Base-by-base conservation (phyloP, 495 filamentous ascomycete species). In the Cenococcum geophilum region DNA sequence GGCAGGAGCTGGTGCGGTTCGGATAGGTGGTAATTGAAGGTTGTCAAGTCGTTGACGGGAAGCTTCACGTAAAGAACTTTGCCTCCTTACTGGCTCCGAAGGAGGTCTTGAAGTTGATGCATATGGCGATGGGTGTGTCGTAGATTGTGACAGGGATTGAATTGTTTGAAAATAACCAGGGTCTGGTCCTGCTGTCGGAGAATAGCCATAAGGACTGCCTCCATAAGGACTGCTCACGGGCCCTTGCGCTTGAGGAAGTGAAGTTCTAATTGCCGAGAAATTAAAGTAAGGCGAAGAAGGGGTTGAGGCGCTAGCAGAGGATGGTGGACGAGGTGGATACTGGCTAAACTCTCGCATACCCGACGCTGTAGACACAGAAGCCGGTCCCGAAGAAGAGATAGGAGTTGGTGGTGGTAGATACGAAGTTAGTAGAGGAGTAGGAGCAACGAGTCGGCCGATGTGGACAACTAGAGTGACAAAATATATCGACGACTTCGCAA, bases 401-500 rank as follows among this genome's bases (percentile, higher is more conserved):
- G 66, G 62, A 52, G 66, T 68, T 12, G 66, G 66, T 36, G 66
- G 66, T 50, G 66, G 58, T 21, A 68, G 32, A 21, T 68, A 62
- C 25, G 61, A 61, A 3, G 66, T 65, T 20, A 62, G 43, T 47
- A 66, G 63, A 53, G 66, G 59, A 23, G 63, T 57, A 35, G 45
- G 61, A 25, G 49, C 43, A 12, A 59, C 42, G 16, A 55, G 57
- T 21, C 58, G 63, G 5, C 58, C 45, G 3, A 40, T 59, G 55
- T 61, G 58, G 43, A 72, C 55, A 16, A 64, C 63, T 14, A 72
- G 18, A 32, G 67, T 66, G 16, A 68, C 71, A 48, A 73, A 73
- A 58, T 67, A 73, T 25, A 71, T 18, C 8, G 68, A 66, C 12
- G 66, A 64, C 58, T 66, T 69, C 40, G 71, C 71, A 21, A 73